phyloP scores from a whole-genome alignment of 495 filamentous ascomycete genomes.

The Penicillium tannophilum region DNA sequence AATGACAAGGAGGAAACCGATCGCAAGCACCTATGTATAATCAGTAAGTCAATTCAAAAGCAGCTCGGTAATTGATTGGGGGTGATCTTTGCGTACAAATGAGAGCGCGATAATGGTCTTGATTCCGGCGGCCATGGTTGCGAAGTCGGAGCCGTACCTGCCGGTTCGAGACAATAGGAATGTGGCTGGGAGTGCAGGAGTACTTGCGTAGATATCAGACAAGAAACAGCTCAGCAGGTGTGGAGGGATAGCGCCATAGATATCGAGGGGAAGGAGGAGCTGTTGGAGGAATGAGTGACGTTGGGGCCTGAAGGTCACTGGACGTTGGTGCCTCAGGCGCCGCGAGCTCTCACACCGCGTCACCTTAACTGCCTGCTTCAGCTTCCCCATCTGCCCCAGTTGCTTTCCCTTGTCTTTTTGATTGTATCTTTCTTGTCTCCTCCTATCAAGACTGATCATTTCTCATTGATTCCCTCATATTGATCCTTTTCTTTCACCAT shows the following conservation, averaged over 20 bases:
- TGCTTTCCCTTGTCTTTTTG: constrained; percentile 18
- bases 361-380: constrained; percentile 36
- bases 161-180: constrained; percentile 12
- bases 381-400: constrained; percentile 28
- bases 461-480: constrained; percentile 12
- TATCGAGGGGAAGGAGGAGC: constrained; percentile 17
- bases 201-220: constrained; percentile 8
- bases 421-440: constrained; percentile 24
- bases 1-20: constrained; percentile 98
- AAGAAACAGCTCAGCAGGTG: constrained; percentile 6
- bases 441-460: constrained; percentile 10
- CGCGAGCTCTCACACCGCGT: constrained; percentile 40
- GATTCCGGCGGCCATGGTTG: constrained; percentile 84
- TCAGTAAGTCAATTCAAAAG: constrained; percentile 15
- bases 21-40: constrained; percentile 77
- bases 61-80: not conserved
- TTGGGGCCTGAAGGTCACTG: constrained; percentile 40
- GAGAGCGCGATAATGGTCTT: constrained; percentile 99
- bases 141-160: constrained; percentile 27
- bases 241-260: constrained; percentile 26
- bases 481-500: constrained; percentile 52
- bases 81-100: constrained; percentile 63
- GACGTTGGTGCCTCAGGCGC: constrained; percentile 40
- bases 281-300: constrained; percentile 34
- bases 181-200: not conserved